These are phyloP conservation scores for Neonothopanus nambi DNA, from an alignment of 1,284 basidiomycete genomes.

Conservation along the genomic window DNA sequence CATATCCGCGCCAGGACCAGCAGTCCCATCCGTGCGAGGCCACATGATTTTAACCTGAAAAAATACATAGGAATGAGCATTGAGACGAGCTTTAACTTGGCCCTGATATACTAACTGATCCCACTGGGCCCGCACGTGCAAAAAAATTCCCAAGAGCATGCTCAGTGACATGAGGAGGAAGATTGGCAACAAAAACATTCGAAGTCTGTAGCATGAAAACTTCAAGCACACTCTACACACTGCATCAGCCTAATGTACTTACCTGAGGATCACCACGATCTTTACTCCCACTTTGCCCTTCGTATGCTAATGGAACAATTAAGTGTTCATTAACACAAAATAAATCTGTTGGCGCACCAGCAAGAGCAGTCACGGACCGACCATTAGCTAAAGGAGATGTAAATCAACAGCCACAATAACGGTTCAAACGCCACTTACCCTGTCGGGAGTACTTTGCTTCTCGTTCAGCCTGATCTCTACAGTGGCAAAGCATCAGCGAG, in stretches of 20 bases:
- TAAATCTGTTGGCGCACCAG: constrained; percentile 48
- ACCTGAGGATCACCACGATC: constrained; percentile 85
- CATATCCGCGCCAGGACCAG: constrained; percentile 76
- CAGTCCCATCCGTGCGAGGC: constrained; percentile 69
- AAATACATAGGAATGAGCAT: neutral
- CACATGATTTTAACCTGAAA: constrained; percentile 92
- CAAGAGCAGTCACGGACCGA: constrained; percentile 83
- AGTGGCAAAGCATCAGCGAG: neutral
- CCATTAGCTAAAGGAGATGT: constrained; percentile 39
- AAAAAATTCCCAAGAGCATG: constrained; percentile 85
- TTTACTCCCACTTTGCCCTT: constrained; percentile 85
- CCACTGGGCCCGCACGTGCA: constrained; percentile 69
- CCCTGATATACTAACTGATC: constrained; percentile 52
- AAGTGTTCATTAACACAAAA: constrained; percentile 6
- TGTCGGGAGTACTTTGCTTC: constrained; percentile 80
- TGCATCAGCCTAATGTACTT: constrained; percentile 15
- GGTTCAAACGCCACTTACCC: constrained; percentile 45
- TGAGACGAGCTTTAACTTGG: constrained; percentile 4
- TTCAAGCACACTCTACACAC: neutral
- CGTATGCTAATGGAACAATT: constrained; percentile 59
- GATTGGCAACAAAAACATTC: constrained; percentile 91
- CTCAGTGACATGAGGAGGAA: constrained; percentile 86
- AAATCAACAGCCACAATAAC: constrained; percentile 7
- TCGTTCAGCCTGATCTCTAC: constrained; percentile 86
- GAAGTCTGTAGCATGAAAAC: constrained; percentile 65